A percentile compares a stretch with the other conserved stretches of the same genome.
These are phyloP conservation scores for Vicia villosa DNA, from an alignment of 306 rosid genomes.

Conservation along the genomic window DNA sequence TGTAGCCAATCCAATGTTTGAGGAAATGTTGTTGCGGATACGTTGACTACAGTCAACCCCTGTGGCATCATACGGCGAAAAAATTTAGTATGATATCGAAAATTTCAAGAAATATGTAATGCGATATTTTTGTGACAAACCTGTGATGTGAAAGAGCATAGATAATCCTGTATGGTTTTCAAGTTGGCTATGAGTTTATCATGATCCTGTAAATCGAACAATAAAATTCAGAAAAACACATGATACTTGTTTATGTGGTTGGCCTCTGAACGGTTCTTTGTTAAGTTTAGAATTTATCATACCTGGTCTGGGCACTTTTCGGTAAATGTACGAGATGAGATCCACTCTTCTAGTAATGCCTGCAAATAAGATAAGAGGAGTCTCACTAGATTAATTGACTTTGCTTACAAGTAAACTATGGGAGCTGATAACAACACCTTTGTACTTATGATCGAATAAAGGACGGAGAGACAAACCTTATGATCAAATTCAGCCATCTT, in stretches of 20 bases:
- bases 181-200: constrained; percentile 75
- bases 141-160: constrained; percentile 91
- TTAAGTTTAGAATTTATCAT: constrained; percentile 11
- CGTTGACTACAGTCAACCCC: constrained; percentile 88
- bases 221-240: constrained; percentile 25
- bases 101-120: constrained; percentile 4
- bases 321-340: constrained; percentile 55
- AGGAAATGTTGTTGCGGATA: constrained; percentile 88
- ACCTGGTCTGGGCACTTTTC: constrained; percentile 76
- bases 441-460: neutral
- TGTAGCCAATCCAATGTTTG: constrained; percentile 95
- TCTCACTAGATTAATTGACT: constrained; percentile 22
- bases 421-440: constrained; percentile 15
- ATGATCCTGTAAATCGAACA: constrained; percentile 63
- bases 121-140: constrained; percentile 42
- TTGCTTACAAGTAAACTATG: neutral
- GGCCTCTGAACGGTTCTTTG: neutral
- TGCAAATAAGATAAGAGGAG: constrained; percentile 36
- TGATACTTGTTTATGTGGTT: neutral
- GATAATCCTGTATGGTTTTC: constrained; percentile 90
- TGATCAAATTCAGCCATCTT: constrained; percentile 98
- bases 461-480: constrained; percentile 56
- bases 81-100: neutral
- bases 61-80: constrained; percentile 41
- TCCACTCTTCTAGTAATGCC: constrained; percentile 98